phyloP scores from a whole-genome alignment of 768 basidiomycete species.

The Tricholomella constricta region DNA sequence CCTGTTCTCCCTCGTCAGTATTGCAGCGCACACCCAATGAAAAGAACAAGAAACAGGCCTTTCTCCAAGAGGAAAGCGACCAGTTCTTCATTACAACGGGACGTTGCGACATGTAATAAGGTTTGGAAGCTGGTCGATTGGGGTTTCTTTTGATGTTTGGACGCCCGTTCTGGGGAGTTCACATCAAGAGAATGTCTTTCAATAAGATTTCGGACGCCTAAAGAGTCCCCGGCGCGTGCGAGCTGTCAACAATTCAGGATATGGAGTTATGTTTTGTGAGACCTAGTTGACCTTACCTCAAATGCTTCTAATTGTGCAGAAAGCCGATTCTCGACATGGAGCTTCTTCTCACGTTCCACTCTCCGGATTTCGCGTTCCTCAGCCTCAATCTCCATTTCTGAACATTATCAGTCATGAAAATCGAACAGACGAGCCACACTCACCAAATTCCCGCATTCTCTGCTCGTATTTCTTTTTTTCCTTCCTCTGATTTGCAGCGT shows the following conservation, averaged over 20 bases:
- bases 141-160: conserved; percentile 23
- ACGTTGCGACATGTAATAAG: conserved; percentile 38
- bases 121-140: conserved; percentile 26
- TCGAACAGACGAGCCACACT: neutral
- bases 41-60: conserved; percentile 25
- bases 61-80: conserved; percentile 36
- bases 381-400: conserved; percentile 33
- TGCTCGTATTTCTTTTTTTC: conserved; percentile 34
- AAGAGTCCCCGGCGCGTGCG: conserved; percentile 26
- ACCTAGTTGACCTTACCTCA: conserved; percentile 19
- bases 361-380: conserved; percentile 31
- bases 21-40: neutral
- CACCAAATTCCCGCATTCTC: conserved; percentile 36
- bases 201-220: conserved; percentile 26
- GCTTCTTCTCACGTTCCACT: conserved; percentile 25
- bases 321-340: conserved; percentile 23
- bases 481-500: conserved; percentile 20
- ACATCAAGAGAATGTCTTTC: conserved; percentile 35
- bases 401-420: neutral
- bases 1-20: conserved; percentile 22
- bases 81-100: conserved; percentile 31
- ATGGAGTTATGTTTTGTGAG: neutral
- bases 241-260: conserved; percentile 17
- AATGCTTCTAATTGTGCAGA: conserved; percentile 31
- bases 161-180: conserved; percentile 27